Evolutionary conservation across 1,284 basidiomycete species (phyloP).

Genomic region (Leccinum angustisporum): DNA sequence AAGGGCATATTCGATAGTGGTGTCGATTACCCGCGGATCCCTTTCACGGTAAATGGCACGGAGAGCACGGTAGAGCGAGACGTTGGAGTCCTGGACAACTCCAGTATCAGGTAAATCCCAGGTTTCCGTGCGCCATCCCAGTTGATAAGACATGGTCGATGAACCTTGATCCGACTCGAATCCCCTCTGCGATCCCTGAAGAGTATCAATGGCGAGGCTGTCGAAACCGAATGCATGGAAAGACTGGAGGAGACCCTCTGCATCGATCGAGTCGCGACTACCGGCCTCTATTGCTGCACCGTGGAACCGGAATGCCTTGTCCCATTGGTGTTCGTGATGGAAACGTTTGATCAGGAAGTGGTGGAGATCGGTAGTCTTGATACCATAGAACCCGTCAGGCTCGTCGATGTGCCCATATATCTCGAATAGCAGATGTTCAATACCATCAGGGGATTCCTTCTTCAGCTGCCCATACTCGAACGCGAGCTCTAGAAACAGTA

Average conservation of each 20-base stretch:
- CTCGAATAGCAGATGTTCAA: conserved; percentile 77
- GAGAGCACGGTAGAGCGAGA: conserved; percentile 75
- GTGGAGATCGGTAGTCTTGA: conserved; percentile 73
- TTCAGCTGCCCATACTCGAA: conserved; percentile 48
- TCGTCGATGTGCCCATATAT: conserved; percentile 96
- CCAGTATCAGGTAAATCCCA: conserved; percentile 85
- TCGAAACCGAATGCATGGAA: conserved; percentile 90
- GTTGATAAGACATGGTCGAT: conserved; percentile 64
- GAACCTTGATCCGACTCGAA: conserved; percentile 37
- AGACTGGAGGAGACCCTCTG: conserved; percentile 66
- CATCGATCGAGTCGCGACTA: conserved; percentile 38
- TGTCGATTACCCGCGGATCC: conserved; percentile 48
- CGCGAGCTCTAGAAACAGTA: conserved; percentile 87
- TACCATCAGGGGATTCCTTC: conserved; percentile 29
- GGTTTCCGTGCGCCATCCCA: conserved; percentile 87
- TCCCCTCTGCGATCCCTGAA: conserved; percentile 45
- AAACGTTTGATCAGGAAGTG: conserved; percentile 81
- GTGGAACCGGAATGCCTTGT: conserved; percentile 87
- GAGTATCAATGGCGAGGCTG: conserved; percentile 67
- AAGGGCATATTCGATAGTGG: conserved; percentile 51
- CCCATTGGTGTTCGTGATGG: conserved; percentile 92
- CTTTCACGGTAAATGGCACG: conserved; percentile 77
- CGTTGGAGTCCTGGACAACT: conserved; percentile 46
- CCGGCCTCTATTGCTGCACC: conserved; percentile 79
- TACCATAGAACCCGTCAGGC: conserved; percentile 97